Evolutionary conservation across 805 yeast genomes (phyloP), one percentile per base, ranked within the genome.

Genomic region (Kodamaea hsintzibuensis): DNA sequence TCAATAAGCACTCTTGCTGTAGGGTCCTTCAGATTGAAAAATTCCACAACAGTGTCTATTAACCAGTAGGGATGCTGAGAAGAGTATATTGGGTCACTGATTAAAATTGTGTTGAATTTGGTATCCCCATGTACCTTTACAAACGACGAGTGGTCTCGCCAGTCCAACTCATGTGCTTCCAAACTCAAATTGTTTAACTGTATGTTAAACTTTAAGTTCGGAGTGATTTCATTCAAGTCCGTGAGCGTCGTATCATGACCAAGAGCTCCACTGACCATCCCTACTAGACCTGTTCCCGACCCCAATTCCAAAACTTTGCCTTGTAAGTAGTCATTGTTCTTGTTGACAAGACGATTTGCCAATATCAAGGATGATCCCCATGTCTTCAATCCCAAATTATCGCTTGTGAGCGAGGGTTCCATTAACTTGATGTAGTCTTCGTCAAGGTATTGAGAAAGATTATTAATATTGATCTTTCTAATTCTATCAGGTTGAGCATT

Each of bases 321-420:
- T 13, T 47, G 19, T 2, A 70, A 57, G 27, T 65, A 65, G 5
- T 53, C 44, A 1, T 56, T 48, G n/a, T 57, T 19, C n/a, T 51
- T 43, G 25, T 66, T 60, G 5, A 78, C 66, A 2, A 90, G 65
- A 22, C 88, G 69, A 35, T 79, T 72, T 2, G 95, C 80, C 19
- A 95, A 71, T 5, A 90, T 78, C 22, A 88, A 71, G 0, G 98
- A 84, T 0, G 98, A 88, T 0, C 98, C 99, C 99, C 99, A 93
- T 0, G 99, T 93, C 57, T 93, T 91, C 66, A 91, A 77, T 0
- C 99, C 99, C 18, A 95, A 72, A 57, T 87, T 88, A 68, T 95
- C 99, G 39, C 84, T 82, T 0, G 97, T 89, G 56, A 93, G 72
- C 0, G 96, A 84, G 0, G 98, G 98, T 63, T 93, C 99, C 54